Base-by-base conservation (phyloP, 1,284 basidiomycete species). In the Tilletia horrida region DNA sequence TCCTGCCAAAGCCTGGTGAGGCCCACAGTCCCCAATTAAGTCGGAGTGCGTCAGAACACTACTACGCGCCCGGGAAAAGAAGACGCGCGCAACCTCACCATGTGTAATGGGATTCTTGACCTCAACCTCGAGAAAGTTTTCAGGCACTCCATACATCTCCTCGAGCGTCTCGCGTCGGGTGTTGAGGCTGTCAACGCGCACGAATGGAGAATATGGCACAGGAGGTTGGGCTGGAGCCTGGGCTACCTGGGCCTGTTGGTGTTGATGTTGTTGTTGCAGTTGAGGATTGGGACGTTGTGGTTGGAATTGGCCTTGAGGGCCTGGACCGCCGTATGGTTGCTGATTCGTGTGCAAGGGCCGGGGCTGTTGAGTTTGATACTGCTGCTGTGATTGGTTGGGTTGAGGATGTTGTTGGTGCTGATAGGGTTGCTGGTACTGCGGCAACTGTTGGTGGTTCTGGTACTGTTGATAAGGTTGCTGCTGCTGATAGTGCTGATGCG, bases 41-140 rank as follows among this genome's bases (percentile, higher is more conserved):
- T n/a, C n/a, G n/a, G n/a, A n/a, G n/a, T n/a, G n/a, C n/a, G n/a
- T n/a, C n/a, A n/a, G n/a, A n/a, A n/a, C n/a, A n/a, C n/a, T n/a
- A n/a, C n/a, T n/a, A n/a, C n/a, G n/a, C n/a, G n/a, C n/a, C n/a
- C n/a, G n/a, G n/a, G n/a, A n/a, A n/a, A n/a, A n/a, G n/a, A n/a
- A n/a, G n/a, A n/a, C n/a, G n/a, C n/a, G n/a, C n/a, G n/a, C n/a
- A 40, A 40, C 80, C 88, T 78, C 76, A 92, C 93, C 94, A 79
- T 97, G 94, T 0, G 96, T 99, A 83, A 95, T 91, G 1, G 95
- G 93, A 81, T 96, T 97, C 75, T 91, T 86, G 8, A 98, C 93
- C 83, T 99, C 96, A 75, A 99, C 97, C 85, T 98, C 96, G 66
- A 98, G 85, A 83, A 97, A 97, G 82, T 93, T 96, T 83, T 99